A percentile compares a stretch with the other conserved stretches of the same genome.
Evolutionary conservation across 371 early-diverging fungal genomes (phyloP).

Genomic region (Mortierella sp.): DNA sequence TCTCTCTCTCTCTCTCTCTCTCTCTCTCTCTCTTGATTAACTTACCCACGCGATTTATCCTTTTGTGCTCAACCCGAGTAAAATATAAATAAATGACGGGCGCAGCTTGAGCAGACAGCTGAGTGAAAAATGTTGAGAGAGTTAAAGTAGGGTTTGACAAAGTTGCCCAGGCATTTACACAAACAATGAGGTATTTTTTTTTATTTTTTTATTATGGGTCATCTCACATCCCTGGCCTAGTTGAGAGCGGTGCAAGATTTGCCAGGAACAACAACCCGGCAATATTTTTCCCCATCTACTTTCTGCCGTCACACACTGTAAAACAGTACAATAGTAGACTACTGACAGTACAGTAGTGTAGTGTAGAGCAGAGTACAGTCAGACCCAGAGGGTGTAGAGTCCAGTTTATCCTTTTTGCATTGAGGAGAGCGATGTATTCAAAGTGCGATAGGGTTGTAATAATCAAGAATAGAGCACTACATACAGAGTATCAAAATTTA

Average conservation of each 20-base stretch:
- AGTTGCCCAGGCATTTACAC: not conserved
- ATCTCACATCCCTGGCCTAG: not conserved
- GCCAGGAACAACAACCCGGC: constrained; percentile 7
- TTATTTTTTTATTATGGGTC: not conserved
- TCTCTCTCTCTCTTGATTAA: too few relatives aligned
- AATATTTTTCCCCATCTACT: constrained; percentile 20
- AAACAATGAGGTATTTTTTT: too few relatives aligned
- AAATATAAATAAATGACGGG: not conserved
- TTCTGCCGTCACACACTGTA: not conserved
- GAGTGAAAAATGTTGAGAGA: not conserved
- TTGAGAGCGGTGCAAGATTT: not conserved
- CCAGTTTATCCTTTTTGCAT: not conserved
- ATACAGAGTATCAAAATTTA: not conserved
- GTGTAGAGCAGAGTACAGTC: not conserved
- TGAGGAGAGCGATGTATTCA: not conserved
- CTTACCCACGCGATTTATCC: not conserved
- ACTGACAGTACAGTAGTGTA: too few relatives aligned
- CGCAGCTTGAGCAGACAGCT: constrained; percentile 2
- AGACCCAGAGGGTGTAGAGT: not conserved
- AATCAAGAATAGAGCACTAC: too few relatives aligned
- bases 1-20: too few relatives aligned
- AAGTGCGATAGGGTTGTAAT: not conserved
- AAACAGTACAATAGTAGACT: too few relatives aligned
- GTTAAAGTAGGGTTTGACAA: not conserved
- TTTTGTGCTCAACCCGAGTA: not conserved